Conservation (phyloP, 805 yeast species). For the Debaryomyces maramus region DNA sequence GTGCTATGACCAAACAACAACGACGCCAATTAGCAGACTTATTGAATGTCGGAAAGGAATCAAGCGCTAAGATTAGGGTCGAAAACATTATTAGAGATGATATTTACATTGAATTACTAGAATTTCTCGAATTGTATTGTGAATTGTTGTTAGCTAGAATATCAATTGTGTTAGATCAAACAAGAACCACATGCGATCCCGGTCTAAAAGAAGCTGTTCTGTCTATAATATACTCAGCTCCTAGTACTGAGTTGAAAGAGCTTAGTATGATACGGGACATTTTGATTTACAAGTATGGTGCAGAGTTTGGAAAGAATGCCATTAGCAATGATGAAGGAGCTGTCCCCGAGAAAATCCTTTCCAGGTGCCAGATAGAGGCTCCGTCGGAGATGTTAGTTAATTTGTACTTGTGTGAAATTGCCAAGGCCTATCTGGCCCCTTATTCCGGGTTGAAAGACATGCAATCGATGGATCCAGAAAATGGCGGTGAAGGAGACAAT, state of each 20-base stretch:
- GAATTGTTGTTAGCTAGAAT: slow-evolving; percentile 78
- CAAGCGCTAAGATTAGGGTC: slow-evolving; percentile 78
- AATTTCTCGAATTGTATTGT: slow-evolving; percentile 77
- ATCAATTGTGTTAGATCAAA: slow-evolving; percentile 51
- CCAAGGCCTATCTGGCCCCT: slow-evolving; percentile 73
- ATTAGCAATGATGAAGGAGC: slow-evolving; percentile 46
- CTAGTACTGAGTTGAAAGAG: slow-evolving; percentile 77
- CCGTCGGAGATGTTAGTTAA: slow-evolving; percentile 66
- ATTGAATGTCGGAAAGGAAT: slow-evolving; percentile 67
- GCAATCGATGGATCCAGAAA: slow-evolving; percentile 3
- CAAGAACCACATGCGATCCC: slow-evolving; percentile 47
- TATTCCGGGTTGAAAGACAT: slow-evolving; percentile 53
- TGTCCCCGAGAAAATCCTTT: slow-evolving; percentile 68
- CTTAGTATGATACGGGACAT: slow-evolving; percentile 59
- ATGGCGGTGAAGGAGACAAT: slow-evolving; percentile 13
- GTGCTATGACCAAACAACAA: slow-evolving; percentile 73
- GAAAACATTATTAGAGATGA: slow-evolving; percentile 85
- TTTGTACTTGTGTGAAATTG: slow-evolving; percentile 75
- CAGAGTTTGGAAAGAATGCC: slow-evolving; percentile 60
- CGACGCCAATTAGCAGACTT: slow-evolving; percentile 71
- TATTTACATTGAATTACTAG: slow-evolving; percentile 73
- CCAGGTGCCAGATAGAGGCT: slow-evolving; percentile 63
- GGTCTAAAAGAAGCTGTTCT: slow-evolving; percentile 76
- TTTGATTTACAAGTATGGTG: slow-evolving; percentile 61
- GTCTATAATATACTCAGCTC: slow-evolving; percentile 66